phyloP scores from a whole-genome alignment of 305 asterid genomes.

The Salvia sclarea region DNA sequence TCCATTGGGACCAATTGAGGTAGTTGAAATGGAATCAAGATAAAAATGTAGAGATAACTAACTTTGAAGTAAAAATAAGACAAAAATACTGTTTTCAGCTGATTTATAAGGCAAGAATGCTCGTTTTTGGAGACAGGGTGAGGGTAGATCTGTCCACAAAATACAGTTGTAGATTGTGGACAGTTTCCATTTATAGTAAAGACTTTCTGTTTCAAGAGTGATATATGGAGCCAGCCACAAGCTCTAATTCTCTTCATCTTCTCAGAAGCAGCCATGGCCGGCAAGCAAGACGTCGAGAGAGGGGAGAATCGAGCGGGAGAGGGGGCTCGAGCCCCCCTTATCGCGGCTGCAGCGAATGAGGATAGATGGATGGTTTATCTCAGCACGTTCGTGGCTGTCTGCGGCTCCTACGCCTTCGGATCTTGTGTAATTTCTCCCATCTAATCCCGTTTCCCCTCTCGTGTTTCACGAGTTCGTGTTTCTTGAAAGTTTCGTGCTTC shows the following conservation, averaged over 20 bases:
- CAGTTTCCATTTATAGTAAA: background rate
- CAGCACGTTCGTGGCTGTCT: conserved; percentile 81
- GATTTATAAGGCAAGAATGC: too few species aligned
- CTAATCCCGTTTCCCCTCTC: background rate
- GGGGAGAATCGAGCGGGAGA: too few species aligned
- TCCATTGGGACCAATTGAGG: background rate
- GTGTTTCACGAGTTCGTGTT: background rate
- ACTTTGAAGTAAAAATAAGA: background rate
- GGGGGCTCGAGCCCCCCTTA: conserved; percentile 55
- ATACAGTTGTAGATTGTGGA: background rate
- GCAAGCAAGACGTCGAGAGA: conserved; percentile 35
- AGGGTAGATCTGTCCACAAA: background rate
- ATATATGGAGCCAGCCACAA: conserved; percentile 25
- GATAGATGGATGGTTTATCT: conserved; percentile 79
- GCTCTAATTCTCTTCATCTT: background rate
- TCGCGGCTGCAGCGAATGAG: conserved; percentile 33
- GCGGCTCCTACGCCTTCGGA: conserved; percentile 89
- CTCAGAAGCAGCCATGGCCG: conserved; percentile 35
- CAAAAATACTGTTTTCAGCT: too few species aligned
- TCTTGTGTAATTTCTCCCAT: conserved; percentile 54
- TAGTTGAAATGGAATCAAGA: background rate
- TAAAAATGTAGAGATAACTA: background rate
- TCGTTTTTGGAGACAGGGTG: too few species aligned
- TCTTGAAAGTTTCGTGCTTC: background rate
- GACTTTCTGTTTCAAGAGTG: background rate